These are phyloP conservation scores for Ophiostoma himal-ulmi DNA, from an alignment of 2,329 filamentous ascomycete species.

Conservation along the genomic window DNA sequence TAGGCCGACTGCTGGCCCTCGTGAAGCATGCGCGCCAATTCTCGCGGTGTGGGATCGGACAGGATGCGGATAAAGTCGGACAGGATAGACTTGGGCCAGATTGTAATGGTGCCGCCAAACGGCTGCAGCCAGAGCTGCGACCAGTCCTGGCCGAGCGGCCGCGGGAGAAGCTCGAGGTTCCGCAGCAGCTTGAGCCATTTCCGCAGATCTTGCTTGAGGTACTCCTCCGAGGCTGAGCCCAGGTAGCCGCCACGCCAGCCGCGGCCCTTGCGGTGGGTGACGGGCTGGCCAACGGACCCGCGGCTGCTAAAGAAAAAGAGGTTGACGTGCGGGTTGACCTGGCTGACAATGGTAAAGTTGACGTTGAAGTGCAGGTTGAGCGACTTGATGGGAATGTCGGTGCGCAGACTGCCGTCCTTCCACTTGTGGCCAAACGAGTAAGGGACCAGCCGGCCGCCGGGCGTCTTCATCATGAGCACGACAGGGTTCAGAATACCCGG, in stretches of 20 bases:
- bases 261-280: conserved; percentile 85
- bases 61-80: conserved; percentile 84
- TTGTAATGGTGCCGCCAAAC: conserved; percentile 90
- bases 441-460: conserved; percentile 57
- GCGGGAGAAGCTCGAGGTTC: conserved; percentile 83
- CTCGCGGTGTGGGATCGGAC: conserved; percentile 67
- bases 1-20: conserved; percentile 85
- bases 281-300: conserved; percentile 83
- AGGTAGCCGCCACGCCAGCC: conserved; percentile 96
- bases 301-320: conserved; percentile 97
- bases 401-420: conserved; percentile 93
- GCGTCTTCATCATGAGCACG: conserved; percentile 83
- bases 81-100: conserved; percentile 78
- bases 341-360: conserved; percentile 84
- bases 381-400: conserved; percentile 90
- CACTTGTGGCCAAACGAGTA: conserved; percentile 99
- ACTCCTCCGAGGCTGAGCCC: conserved; percentile 86
- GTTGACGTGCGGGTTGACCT: conserved; percentile 96
- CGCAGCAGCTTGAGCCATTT: conserved; percentile 97
- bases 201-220: conserved; percentile 90
- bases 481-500: conserved; percentile 94
- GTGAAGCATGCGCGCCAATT: conserved; percentile 82
- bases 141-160: conserved; percentile 92
- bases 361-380: conserved; percentile 97
- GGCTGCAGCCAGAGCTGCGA: conserved; percentile 92